phyloP scores from a whole-genome alignment of 1,284 basidiomycete species.

The Prillingera fragicola region DNA sequence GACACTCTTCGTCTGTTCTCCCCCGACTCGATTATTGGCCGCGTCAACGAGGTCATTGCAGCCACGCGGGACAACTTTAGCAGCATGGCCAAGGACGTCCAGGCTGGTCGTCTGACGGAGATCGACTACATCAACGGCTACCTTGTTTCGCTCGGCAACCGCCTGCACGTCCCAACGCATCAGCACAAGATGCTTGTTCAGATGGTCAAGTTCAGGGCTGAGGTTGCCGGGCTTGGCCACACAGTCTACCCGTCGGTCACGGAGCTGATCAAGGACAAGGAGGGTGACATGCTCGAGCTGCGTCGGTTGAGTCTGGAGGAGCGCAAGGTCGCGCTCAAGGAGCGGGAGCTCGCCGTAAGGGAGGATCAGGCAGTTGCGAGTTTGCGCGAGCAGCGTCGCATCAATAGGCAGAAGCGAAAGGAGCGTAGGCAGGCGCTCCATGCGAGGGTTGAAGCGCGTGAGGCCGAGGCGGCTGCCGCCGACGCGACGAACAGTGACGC shows the following conservation, averaged over 20 bases:
- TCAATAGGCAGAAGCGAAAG: neutral
- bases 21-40: conserved; percentile 36
- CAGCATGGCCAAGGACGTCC: conserved; percentile 70
- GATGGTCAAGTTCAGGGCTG: conserved; percentile 56
- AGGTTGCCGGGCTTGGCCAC: conserved; percentile 21
- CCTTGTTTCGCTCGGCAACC: conserved; percentile 60
- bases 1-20: conserved; percentile 40
- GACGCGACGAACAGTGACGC: neutral
- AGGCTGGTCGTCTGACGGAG: conserved; percentile 60
- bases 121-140: conserved; percentile 85
- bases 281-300: neutral
- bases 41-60: conserved; percentile 56
- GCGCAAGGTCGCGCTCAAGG: conserved; percentile 7
- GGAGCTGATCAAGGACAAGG: neutral
- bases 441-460: neutral
- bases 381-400: too few relatives aligned
- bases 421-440: neutral
- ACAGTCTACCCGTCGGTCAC: conserved; percentile 2
- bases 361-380: conserved; percentile 6
- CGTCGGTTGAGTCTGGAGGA: conserved; percentile 6
- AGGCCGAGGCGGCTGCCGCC: neutral
- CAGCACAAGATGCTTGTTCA: conserved; percentile 59
- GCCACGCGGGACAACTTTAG: conserved; percentile 63
- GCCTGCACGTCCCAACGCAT: conserved; percentile 60
- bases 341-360: conserved; percentile 8